These are phyloP conservation scores for Eucalyptus sp. DNA, from an alignment of 345 rosid species.

Conservation along the genomic window DNA sequence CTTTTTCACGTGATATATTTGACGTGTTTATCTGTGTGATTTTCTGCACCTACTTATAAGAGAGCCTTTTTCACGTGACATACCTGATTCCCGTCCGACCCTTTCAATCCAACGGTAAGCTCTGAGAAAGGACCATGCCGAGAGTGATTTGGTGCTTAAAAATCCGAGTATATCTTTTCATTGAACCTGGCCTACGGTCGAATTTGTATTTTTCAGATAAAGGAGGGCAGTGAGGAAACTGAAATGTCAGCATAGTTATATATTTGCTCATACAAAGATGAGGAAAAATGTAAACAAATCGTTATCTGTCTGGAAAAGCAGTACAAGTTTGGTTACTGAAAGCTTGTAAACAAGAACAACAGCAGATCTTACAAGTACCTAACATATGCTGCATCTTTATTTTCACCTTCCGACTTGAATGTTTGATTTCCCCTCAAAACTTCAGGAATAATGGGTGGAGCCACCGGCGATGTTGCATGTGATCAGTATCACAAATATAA, in stretches of 20 bases:
- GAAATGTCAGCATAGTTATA: neutral
- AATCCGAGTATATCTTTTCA: neutral
- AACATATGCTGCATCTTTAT: neutral
- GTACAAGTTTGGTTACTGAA: neutral
- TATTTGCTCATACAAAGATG: neutral
- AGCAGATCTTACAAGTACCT: neutral
- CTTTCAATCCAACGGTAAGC: neutral
- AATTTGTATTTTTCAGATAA: neutral
- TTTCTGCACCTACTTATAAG: neutral
- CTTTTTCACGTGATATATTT: neutral
- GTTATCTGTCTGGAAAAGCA: neutral
- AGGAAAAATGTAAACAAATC: neutral
- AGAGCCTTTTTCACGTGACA: neutral
- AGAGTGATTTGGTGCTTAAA: neutral
- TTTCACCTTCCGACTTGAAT: neutral
- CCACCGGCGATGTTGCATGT: conserved; percentile 10
- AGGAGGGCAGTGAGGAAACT: neutral
- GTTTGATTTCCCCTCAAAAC: neutral
- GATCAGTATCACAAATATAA: conserved; percentile 14
- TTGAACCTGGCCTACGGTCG: neutral
- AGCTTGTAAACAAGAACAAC: neutral
- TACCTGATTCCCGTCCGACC: neutral
- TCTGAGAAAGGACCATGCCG: neutral
- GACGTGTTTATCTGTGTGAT: neutral
- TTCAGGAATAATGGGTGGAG: conserved; percentile 5